Conservation (phyloP, 75 land plant species). For the Ceratopteris richardii region DNA sequence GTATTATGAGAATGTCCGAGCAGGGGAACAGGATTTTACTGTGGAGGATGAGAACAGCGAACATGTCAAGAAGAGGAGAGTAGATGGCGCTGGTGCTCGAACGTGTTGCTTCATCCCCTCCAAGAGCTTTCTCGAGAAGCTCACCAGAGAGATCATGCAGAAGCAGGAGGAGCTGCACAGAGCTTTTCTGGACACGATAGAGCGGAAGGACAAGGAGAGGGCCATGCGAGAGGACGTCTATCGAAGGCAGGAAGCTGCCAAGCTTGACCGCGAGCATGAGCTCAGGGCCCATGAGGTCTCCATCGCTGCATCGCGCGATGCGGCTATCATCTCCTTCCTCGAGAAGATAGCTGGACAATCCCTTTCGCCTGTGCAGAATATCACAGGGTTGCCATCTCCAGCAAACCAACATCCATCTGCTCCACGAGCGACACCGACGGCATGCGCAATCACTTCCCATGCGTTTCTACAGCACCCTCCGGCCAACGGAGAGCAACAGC, state of each 20-base stretch:
- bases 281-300: slow-evolving; percentile 27
- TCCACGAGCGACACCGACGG: no score
- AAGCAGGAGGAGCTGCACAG: slow-evolving; percentile 39
- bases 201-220: slow-evolving; percentile 29
- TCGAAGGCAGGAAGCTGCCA: slow-evolving; percentile 25
- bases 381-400: neutral
- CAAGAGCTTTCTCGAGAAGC: slow-evolving; percentile 14
- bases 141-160: slow-evolving; percentile 22
- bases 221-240: slow-evolving; percentile 32
- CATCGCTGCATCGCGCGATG: slow-evolving; percentile 27
- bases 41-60: no score
- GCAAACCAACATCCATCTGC: no score
- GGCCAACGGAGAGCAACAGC: neutral
- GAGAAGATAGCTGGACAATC: slow-evolving; percentile 42
- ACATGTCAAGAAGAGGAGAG: no score
- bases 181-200: slow-evolving; percentile 32
- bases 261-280: slow-evolving; percentile 27
- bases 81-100: no score
- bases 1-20: no score
- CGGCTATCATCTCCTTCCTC: slow-evolving; percentile 34
- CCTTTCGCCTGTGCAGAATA: neutral
- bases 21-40: no score
- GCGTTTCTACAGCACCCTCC: no score
- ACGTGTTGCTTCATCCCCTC: no score
- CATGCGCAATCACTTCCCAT: no score